These are phyloP conservation scores for Ziziphus jujuba DNA, from an alignment of 306 rosid genomes.

Conservation along the genomic window DNA sequence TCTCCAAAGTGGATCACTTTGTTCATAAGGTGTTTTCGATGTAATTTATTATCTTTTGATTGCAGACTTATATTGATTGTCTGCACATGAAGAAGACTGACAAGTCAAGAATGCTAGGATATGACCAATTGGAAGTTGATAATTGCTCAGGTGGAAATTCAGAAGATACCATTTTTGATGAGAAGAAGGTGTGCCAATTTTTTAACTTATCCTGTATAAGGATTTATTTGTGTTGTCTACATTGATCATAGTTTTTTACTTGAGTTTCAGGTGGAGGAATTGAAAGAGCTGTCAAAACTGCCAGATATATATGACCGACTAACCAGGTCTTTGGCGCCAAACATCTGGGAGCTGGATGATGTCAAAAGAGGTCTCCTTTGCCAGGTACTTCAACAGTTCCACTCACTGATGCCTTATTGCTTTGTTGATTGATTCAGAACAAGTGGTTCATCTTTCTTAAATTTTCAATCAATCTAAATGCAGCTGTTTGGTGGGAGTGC, in stretches of 20 bases:
- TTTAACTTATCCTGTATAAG: slow-evolving; percentile 5
- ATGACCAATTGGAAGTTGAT: slow-evolving; percentile 62
- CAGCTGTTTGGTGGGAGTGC: slow-evolving; percentile 98
- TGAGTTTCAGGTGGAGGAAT: slow-evolving; percentile 60
- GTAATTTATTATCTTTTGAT: slow-evolving; percentile 8
- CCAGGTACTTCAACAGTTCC: slow-evolving; percentile 52
- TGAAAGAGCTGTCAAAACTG: slow-evolving; percentile 74
- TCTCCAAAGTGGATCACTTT: slow-evolving; percentile 11
- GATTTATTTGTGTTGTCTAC: slow-evolving; percentile 16
- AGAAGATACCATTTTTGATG: slow-evolving; percentile 56
- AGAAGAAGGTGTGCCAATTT: slow-evolving; percentile 54
- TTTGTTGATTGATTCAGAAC: slow-evolving; percentile 10
- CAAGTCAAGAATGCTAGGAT: slow-evolving; percentile 83
- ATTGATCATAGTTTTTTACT: slow-evolving; percentile 25
- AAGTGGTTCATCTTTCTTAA: not conserved
- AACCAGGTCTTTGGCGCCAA: slow-evolving; percentile 90
- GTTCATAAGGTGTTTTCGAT: slow-evolving; percentile 18
- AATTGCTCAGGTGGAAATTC: slow-evolving; percentile 31
- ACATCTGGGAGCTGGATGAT: slow-evolving; percentile 97
- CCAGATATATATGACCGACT: slow-evolving; percentile 86
- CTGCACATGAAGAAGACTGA: slow-evolving; percentile 88
- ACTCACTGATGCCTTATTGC: slow-evolving; percentile 15
- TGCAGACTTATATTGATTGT: slow-evolving; percentile 93
- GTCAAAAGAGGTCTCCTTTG: slow-evolving; percentile 97
- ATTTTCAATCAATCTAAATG: slow-evolving; percentile 1